These are phyloP conservation scores for Evansstolkia leycettana DNA, from an alignment of 495 filamentous ascomycete genomes.

Conservation along the genomic window DNA sequence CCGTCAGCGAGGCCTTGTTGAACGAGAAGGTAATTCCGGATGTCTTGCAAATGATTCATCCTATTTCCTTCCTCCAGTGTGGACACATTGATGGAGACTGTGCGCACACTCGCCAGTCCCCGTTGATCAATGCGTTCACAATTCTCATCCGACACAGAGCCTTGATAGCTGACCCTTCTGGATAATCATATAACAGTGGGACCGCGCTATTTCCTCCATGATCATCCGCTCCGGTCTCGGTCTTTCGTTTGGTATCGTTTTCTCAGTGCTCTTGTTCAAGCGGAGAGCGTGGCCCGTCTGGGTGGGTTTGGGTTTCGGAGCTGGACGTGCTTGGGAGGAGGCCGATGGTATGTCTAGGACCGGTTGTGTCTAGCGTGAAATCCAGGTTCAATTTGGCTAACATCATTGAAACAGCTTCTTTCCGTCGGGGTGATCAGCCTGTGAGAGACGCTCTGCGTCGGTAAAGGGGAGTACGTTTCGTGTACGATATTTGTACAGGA, in stretches of 20 bases:
- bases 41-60: neutral
- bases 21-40: conserved; percentile 83
- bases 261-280: conserved; percentile 97
- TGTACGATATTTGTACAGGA: conserved; percentile 38
- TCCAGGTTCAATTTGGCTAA: too few relatives aligned
- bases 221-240: conserved; percentile 91
- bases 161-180: conserved; percentile 3
- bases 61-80: neutral
- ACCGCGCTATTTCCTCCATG: conserved; percentile 90
- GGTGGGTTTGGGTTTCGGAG: conserved; percentile 86
- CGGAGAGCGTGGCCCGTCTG: conserved; percentile 91
- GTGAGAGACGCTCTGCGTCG: conserved; percentile 32
- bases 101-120: too few relatives aligned
- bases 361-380: too few relatives aligned
- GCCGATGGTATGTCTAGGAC: conserved; percentile 36
- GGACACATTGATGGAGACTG: too few relatives aligned
- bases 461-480: conserved; percentile 17
- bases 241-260: conserved; percentile 91
- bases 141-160: too few relatives aligned
- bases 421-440: conserved; percentile 35
- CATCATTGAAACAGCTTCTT: conserved; percentile 23
- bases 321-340: conserved; percentile 92
- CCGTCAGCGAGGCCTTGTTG: conserved; percentile 84
- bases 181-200: conserved; percentile 66
- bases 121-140: too few relatives aligned